A percentile compares a stretch with the other conserved stretches of the same genome.
phyloP scores from a whole-genome alignment of 75 land plant species.

The Cunninghamia lanceolata region DNA sequence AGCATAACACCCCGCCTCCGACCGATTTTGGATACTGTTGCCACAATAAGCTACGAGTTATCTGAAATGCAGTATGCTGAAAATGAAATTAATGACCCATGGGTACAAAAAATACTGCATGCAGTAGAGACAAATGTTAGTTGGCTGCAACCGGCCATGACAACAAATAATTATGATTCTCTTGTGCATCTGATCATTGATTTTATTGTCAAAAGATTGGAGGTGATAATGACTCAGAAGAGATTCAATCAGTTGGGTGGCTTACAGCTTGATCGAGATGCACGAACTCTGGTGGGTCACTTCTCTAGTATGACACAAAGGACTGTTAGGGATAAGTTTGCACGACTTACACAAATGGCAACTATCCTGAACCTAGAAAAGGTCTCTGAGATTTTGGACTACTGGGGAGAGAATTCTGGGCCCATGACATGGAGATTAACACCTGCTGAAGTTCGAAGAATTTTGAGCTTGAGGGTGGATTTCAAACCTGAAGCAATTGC shows the following conservation, averaged over 20 bases:
- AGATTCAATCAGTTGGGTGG: slow-evolving; percentile 93
- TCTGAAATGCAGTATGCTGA: slow-evolving; percentile 86
- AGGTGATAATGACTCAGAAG: slow-evolving; percentile 90
- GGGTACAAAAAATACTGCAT: slow-evolving; percentile 91
- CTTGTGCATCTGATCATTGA: slow-evolving; percentile 88
- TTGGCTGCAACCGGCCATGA: slow-evolving; percentile 91
- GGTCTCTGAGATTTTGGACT: slow-evolving; percentile 90
- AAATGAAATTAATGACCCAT: slow-evolving; percentile 86
- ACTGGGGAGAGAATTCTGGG: slow-evolving; percentile 99
- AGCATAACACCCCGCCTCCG: slow-evolving; percentile 77
- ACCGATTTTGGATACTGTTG: slow-evolving; percentile 71
- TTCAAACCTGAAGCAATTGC: slow-evolving; percentile 91
- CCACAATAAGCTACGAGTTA: slow-evolving; percentile 80
- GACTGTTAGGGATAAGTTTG: slow-evolving; percentile 90
- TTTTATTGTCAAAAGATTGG: slow-evolving; percentile 82
- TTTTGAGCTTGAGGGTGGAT: slow-evolving; percentile 77
- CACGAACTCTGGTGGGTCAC: slow-evolving; percentile 76
- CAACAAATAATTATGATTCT: slow-evolving; percentile 79
- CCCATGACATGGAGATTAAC: slow-evolving; percentile 98
- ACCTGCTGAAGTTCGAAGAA: slow-evolving; percentile 86
- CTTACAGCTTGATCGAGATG: slow-evolving; percentile 89
- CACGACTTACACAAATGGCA: slow-evolving; percentile 90
- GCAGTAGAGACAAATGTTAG: slow-evolving; percentile 71
- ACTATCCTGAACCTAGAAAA: slow-evolving; percentile 92
- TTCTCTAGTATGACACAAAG: slow-evolving; percentile 88